Percentiles rank a stretch among this genome's conserved stretches.
Conservation (phyloP, 306 rosid species). For the Ceratonia siliqua region DNA sequence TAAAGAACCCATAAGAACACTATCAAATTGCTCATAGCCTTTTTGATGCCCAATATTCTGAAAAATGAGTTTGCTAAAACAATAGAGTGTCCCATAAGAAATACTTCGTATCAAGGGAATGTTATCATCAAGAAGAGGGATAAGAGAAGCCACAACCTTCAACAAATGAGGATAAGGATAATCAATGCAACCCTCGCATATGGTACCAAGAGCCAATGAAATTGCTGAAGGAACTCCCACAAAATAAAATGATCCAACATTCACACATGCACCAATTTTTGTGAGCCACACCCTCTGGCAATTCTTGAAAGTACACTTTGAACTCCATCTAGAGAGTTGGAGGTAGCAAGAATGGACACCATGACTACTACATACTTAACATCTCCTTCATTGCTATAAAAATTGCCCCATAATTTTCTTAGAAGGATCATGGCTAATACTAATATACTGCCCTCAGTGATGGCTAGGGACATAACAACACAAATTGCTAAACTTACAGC, state of each 20-base stretch:
- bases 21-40: too few species aligned
- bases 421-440: conserved; percentile 45
- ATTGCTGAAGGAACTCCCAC: conserved; percentile 40
- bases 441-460: conserved; percentile 29
- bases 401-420: conserved; percentile 59
- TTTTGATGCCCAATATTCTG: too few species aligned
- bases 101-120: too few species aligned
- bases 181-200: too few species aligned
- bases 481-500: conserved; percentile 27
- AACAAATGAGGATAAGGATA: too few species aligned
- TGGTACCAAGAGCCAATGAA: conserved; percentile 32
- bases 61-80: too few species aligned
- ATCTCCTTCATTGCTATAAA: conserved; percentile 53
- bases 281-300: conserved; percentile 43
- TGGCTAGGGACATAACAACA: conserved; percentile 10
- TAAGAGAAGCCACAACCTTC: too few species aligned
- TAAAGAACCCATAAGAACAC: too few species aligned
- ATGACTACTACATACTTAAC: conserved; percentile 28
- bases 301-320: conserved; percentile 45
- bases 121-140: too few species aligned
- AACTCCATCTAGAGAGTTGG: conserved; percentile 39
- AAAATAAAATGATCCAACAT: conserved; percentile 42
- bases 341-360: conserved; percentile 49
- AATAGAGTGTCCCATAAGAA: too few species aligned
- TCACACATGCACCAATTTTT: conserved; percentile 41